Conservation (phyloP, 139 green algal genomes). For the Picochlorum sp. region DNA sequence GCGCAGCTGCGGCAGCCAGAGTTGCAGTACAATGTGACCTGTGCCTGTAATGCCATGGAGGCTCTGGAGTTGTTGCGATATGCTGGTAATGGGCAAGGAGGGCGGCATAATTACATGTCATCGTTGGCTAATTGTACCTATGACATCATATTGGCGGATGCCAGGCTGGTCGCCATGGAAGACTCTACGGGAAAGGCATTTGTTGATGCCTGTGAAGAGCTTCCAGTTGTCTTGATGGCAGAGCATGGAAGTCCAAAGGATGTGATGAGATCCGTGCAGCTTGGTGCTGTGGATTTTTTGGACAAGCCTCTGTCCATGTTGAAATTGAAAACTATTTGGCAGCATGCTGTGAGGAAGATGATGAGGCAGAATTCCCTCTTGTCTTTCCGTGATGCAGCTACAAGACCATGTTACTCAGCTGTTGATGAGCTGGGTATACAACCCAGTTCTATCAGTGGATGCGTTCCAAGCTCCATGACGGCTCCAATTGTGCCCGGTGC, state of each 20-base stretch:
- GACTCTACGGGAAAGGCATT: constrained; percentile 17
- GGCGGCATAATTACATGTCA: too few species aligned
- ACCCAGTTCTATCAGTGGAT: constrained; percentile 1
- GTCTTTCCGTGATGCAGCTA: neutral
- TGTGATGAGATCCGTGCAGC: constrained; percentile 57
- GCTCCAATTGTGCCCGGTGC: constrained; percentile 2
- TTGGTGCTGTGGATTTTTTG: constrained; percentile 71
- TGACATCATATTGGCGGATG: neutral
- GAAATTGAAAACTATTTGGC: constrained; percentile 80
- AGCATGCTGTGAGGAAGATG: constrained; percentile 62
- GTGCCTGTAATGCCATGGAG: neutral
- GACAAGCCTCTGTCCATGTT: constrained; percentile 58
- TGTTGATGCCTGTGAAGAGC: constrained; percentile 16
- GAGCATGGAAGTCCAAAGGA: constrained; percentile 26
- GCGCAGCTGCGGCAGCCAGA: constrained; percentile 17
- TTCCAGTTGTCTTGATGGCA: constrained; percentile 51
- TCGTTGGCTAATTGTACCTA: neutral
- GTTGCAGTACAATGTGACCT: constrained; percentile 12
- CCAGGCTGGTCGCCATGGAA: constrained; percentile 13
- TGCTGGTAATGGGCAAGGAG: neutral
- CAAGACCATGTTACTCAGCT: neutral
- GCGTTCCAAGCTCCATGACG: constrained; percentile 9
- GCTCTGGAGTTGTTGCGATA: neutral
- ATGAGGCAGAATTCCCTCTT: constrained; percentile 13
- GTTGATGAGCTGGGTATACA: neutral